Evolutionary conservation across 129 eudicot genomes (phyloP).

Genomic region (Gnaphalium uliginosum): DNA sequence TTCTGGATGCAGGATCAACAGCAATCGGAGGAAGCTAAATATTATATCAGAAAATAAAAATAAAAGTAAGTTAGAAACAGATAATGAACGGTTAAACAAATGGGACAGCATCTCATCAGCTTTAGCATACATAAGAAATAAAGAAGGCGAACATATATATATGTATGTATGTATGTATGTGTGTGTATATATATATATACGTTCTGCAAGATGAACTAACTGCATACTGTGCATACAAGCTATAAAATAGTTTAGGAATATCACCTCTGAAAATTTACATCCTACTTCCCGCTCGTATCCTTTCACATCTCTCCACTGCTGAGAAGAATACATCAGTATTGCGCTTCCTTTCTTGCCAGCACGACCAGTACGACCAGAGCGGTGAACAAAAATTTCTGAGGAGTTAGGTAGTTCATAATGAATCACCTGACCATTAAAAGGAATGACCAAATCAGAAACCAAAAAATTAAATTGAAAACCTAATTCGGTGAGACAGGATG

Average conservation of each 20-base stretch:
- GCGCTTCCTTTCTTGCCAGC: conserved; percentile 95
- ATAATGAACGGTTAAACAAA: neutral
- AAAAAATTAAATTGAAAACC: neutral
- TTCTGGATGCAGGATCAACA: conserved; percentile 57
- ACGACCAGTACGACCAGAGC: conserved; percentile 95
- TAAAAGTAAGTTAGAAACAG: neutral
- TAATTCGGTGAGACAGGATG: neutral
- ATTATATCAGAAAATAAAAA: neutral
- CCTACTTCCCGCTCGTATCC: conserved; percentile 81
- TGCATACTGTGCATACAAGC: neutral
- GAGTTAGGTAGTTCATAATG: conserved; percentile 85
- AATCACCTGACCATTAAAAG: conserved; percentile 47
- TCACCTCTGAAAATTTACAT: conserved; percentile 72
- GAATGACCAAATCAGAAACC: neutral
- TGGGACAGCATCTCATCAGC: conserved; percentile 43
- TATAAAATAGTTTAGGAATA: neutral
- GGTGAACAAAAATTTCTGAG: conserved; percentile 87
- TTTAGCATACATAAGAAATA: conserved; percentile 38
- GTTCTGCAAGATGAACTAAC: neutral
- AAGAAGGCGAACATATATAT: neutral
- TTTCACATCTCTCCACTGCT: conserved; percentile 69
- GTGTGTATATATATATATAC: neutral
- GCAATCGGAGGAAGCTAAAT: conserved; percentile 72
- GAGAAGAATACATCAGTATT: conserved; percentile 64
- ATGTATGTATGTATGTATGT: too few species aligned